Evolutionary conservation across 2,329 filamentous ascomycete species (phyloP), one percentile per base, ranked within the genome.

Genomic region (Phialemoniopsis sp.): DNA sequence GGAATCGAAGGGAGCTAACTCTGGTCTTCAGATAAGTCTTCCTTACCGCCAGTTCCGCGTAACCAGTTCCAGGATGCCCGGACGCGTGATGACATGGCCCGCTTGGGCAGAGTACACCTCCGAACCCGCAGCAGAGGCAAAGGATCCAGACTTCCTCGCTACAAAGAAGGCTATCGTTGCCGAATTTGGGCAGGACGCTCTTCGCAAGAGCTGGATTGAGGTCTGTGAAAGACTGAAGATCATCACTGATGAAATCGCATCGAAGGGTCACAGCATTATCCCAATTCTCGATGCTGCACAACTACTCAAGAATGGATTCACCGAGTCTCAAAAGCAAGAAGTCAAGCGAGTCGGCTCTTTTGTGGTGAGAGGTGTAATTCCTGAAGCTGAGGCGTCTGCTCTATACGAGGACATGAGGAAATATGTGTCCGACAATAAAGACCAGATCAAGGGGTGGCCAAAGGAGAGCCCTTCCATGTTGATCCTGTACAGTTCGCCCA

Each of bases 401-500:
- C 53, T 55, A 29, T 64, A 56, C 40, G 32, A 39, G 26, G 55
- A 61, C 17, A 42, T 63, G 15, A 56, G 59, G 36, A 43, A 49
- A 9, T 66, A 58, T 44, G 52, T 61, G 17, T 45, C 46, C 29
- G 55, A 59, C 28, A 66, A 64, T 43, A 53, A 51, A 39, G 44
- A 37, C 1, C 44, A 46, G 9, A 56, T 61, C 19, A 39, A 44
- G 34, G 57, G 58, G 7, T 66, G 63, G 59, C 63, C 63, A 5
- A 44, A 32, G 4, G 59, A 59, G 31, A 60, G 49, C 6, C 63
- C 64, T 1, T 62, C 58, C 15, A 65, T 69, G 38, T 49, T 67
- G 39, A 55, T 53, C 29, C 52, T 69, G 5, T 67, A 63, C 49
- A 50, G 56, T 43, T 60, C 64, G 4, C 62, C 60, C 3, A 59